Conservation (phyloP, 2,329 filamentous ascomycete genomes). For the Diaporthe vaccinii region DNA sequence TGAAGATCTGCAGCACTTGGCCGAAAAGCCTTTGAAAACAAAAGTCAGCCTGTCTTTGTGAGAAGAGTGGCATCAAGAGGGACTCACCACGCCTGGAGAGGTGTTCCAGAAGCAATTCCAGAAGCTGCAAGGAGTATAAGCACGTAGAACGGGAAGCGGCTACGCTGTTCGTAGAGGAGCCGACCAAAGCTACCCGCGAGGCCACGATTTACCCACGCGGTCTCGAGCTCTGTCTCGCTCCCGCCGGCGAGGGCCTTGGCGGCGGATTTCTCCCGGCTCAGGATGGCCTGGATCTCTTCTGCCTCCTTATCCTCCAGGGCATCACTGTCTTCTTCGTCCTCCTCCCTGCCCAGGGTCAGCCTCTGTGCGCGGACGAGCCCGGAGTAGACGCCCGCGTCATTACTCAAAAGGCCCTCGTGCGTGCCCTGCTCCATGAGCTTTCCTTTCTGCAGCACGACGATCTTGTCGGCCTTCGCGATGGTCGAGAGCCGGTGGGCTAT, state of each 20-base stretch:
- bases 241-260: conserved; percentile 52
- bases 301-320: conserved; percentile 50
- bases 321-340: conserved; percentile 55
- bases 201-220: conserved; percentile 53
- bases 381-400: conserved; percentile 74
- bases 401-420: conserved; percentile 77
- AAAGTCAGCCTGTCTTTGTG: conserved; percentile 32
- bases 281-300: conserved; percentile 55
- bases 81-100: conserved; percentile 45
- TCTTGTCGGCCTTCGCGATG: conserved; percentile 82
- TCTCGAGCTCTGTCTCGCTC: conserved; percentile 33
- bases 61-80: background rate
- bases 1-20: conserved; percentile 65
- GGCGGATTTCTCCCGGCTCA: conserved; percentile 62
- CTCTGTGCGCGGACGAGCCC: conserved; percentile 76
- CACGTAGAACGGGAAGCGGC: conserved; percentile 63
- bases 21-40: conserved; percentile 61
- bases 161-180: conserved; percentile 69
- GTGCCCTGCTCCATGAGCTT: conserved; percentile 80
- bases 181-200: conserved; percentile 68
- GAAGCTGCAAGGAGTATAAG: conserved; percentile 61
- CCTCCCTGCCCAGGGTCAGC: conserved; percentile 62
- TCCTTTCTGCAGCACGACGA: conserved; percentile 81
- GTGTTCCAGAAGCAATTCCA: conserved; percentile 28
- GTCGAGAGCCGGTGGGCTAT: conserved; percentile 82